Conservation (phyloP, 306 rosid genomes). For the Cicer yamashitae region DNA sequence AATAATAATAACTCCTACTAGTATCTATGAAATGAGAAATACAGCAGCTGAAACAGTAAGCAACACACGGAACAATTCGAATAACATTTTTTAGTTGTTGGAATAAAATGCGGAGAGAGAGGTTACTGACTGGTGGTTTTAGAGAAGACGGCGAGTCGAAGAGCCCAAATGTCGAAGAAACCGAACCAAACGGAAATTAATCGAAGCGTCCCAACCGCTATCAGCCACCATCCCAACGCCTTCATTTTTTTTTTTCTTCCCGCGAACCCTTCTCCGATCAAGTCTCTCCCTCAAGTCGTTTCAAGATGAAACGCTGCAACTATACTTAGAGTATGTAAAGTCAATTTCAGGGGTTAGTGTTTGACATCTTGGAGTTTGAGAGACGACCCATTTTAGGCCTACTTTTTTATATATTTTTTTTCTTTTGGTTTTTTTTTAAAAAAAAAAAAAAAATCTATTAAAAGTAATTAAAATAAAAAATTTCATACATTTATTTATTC, state of each 20-base stretch:
- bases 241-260: conserved; percentile 60
- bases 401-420: no score
- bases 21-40: background rate
- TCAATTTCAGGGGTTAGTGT: no score
- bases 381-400: no score
- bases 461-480: no score
- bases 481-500: no score
- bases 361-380: no score
- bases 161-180: conserved; percentile 93
- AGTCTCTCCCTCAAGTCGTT: background rate
- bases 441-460: no score
- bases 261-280: no score
- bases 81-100: background rate
- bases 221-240: conserved; percentile 86
- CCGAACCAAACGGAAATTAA: conserved; percentile 95
- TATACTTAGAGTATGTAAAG: no score
- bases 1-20: background rate
- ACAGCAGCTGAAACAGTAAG: conserved; percentile 39
- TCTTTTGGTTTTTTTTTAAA: no score
- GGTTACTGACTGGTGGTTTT: conserved; percentile 58
- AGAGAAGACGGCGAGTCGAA: conserved; percentile 82
- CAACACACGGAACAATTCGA: background rate
- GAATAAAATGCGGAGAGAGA: conserved; percentile 22
- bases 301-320: background rate
- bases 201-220: conserved; percentile 81